These are phyloP conservation scores for Globisporangium takayamanum DNA, from an alignment of 352 stramenopile genomes.

Conservation along the genomic window DNA sequence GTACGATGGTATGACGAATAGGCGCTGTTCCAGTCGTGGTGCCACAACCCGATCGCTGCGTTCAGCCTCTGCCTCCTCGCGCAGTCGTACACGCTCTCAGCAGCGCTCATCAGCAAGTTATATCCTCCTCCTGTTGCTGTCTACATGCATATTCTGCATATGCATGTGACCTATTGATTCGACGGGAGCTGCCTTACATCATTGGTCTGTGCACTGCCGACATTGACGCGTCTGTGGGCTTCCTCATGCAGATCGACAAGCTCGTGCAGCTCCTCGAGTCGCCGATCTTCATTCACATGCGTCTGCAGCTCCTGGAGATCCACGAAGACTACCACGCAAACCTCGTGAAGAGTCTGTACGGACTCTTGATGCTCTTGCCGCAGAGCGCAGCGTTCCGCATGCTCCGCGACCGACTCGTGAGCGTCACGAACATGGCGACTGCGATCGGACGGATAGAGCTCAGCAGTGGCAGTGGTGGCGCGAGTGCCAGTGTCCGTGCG, in stretches of 20 bases:
- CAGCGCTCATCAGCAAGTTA: conserved; percentile 95
- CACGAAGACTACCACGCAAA: conserved; percentile 91
- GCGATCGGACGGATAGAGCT: conserved; percentile 74
- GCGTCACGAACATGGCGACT: conserved; percentile 85
- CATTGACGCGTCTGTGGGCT: conserved; percentile 96
- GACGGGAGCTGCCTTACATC: conserved; percentile 28
- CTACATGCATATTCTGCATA: neutral
- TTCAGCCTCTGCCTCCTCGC: conserved; percentile 98
- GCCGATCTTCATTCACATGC: conserved; percentile 98
- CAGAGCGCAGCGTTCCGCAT: conserved; percentile 88
- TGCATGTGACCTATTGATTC: neutral
- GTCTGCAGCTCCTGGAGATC: conserved; percentile 97
- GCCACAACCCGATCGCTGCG: conserved; percentile 95
- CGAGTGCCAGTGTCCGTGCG: neutral
- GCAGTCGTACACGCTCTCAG: conserved; percentile 97
- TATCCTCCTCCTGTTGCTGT: conserved; percentile 37
- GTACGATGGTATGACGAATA: conserved; percentile 10
- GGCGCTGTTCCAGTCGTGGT: conserved; percentile 92
- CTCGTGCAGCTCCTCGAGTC: conserved; percentile 99
- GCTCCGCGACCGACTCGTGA: conserved; percentile 73
- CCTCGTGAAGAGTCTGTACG: conserved; percentile 97
- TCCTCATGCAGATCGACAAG: conserved; percentile 99
- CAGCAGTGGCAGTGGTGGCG: conserved; percentile 19
- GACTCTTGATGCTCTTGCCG: conserved; percentile 96
- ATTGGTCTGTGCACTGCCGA: conserved; percentile 57